Conservation (phyloP, 352 stramenopile species). For the Aphanomyces astaci region DNA sequence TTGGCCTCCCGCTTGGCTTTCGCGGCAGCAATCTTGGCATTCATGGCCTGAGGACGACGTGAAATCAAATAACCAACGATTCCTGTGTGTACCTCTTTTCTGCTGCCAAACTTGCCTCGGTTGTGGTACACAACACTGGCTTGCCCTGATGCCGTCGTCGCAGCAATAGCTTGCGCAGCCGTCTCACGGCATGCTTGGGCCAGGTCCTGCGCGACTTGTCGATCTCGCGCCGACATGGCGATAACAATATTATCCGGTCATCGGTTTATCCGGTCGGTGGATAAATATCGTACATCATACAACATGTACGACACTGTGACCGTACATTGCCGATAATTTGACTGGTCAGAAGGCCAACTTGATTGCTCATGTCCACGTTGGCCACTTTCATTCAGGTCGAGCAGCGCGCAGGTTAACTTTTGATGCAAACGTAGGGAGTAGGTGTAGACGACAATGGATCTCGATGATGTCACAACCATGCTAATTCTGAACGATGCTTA, state of each 20-base stretch:
- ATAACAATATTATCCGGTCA: not conserved
- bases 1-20: slow-evolving; percentile 67
- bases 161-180: slow-evolving; percentile 63
- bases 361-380: not conserved
- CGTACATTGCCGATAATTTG: not conserved
- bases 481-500: slow-evolving; percentile 19
- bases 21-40: slow-evolving; percentile 54
- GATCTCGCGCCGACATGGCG: slow-evolving; percentile 25
- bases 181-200: slow-evolving; percentile 80
- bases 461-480: slow-evolving; percentile 22
- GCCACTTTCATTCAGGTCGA: not conserved
- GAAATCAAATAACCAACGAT: too few relatives aligned
- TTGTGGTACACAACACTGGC: slow-evolving; percentile 74
- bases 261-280: not conserved
- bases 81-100: slow-evolving; percentile 69
- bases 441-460: not conserved
- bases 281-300: not conserved
- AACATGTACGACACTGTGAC: not conserved
- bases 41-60: not conserved
- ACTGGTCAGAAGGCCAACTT: not conserved
- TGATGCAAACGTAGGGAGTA: not conserved
- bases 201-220: slow-evolving; percentile 56
- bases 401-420: not conserved
- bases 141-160: slow-evolving; percentile 59
- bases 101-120: slow-evolving; percentile 72